A percentile compares a stretch with the other conserved stretches of the same genome.
phyloP scores from a whole-genome alignment of 306 rosid species.

The Lathyrus oleraceus region DNA sequence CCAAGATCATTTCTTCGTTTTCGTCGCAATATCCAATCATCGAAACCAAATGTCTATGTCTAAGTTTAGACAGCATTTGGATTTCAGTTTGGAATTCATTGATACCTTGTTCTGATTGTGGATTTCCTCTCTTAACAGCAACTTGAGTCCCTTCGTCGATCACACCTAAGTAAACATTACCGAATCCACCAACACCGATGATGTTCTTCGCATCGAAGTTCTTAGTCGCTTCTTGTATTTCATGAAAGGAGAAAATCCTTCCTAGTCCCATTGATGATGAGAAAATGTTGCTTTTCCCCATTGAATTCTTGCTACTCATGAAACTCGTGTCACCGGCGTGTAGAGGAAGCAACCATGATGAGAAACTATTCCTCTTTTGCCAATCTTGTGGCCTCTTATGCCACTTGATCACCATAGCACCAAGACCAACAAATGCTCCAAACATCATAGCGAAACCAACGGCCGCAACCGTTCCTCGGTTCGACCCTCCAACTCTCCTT shows the following conservation, averaged over 20 bases:
- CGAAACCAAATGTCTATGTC: constrained; percentile 66
- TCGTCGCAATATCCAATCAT: constrained; percentile 66
- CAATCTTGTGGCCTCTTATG: constrained; percentile 69
- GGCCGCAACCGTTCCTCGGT: constrained; percentile 51
- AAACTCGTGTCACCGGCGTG: constrained; percentile 60
- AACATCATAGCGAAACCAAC: constrained; percentile 69
- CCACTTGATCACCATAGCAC: constrained; percentile 71
- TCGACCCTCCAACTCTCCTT: constrained; percentile 5
- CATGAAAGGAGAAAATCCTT: constrained; percentile 50
- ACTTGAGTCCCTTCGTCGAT: constrained; percentile 61
- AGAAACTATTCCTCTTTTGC: constrained; percentile 67
- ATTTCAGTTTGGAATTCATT: constrained; percentile 63
- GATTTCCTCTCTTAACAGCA: constrained; percentile 63
- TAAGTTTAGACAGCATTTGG: constrained; percentile 61
- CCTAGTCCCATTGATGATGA: constrained; percentile 57
- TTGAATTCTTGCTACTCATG: constrained; percentile 50
- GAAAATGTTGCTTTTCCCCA: constrained; percentile 51
- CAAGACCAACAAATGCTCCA: constrained; percentile 60
- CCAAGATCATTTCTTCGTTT: constrained; percentile 59
- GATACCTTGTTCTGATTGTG: constrained; percentile 71
- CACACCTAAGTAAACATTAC: constrained; percentile 56
- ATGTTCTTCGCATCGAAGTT: constrained; percentile 52
- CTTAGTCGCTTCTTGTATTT: constrained; percentile 62
- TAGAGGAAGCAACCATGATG: constrained; percentile 65
- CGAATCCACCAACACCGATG: constrained; percentile 69